A percentile compares a stretch with the other conserved stretches of the same genome.
phyloP scores from a whole-genome alignment of 192 early-diverging fungal genomes.

The Lunasporangiospora selenospora region DNA sequence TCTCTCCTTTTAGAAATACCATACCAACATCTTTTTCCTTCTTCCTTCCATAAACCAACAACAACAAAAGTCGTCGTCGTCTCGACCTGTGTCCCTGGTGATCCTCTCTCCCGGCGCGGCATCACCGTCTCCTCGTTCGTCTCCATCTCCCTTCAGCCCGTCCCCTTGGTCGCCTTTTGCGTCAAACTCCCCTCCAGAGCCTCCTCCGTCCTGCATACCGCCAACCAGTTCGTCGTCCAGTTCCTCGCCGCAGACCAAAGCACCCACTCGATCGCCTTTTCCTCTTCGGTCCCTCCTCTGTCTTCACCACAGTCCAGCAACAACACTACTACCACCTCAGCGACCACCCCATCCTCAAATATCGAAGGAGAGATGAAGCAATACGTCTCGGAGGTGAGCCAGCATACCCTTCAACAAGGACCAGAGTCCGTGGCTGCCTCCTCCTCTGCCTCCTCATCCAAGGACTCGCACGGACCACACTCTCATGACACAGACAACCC shows the following conservation, averaged over 20 bases:
- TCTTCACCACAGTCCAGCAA: no score
- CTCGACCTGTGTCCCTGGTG: constrained; percentile 44
- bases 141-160: constrained; percentile 65
- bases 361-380: no score
- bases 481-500: no score
- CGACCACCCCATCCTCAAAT: no score
- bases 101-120: constrained; percentile 54
- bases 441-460: no score
- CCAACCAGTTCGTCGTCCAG: constrained; percentile 64
- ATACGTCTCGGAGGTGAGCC: constrained; percentile 20
- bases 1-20: not conserved
- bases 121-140: constrained; percentile 74
- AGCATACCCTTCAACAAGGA: constrained; percentile 31
- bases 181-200: constrained; percentile 68
- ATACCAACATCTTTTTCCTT: constrained; percentile 13
- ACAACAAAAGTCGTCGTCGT: constrained; percentile 54
- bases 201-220: constrained; percentile 56
- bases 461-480: no score
- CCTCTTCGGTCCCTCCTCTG: constrained; percentile 56
- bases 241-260: constrained; percentile 64
- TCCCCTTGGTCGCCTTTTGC: constrained; percentile 66
- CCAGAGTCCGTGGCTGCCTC: no score
- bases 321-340: no score
- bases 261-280: constrained; percentile 62
- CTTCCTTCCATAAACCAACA: not conserved